A percentile compares a stretch with the other conserved stretches of the same genome.
Evolutionary conservation across 257 asterid species (phyloP).

Genomic region (Echites panduratus): DNA sequence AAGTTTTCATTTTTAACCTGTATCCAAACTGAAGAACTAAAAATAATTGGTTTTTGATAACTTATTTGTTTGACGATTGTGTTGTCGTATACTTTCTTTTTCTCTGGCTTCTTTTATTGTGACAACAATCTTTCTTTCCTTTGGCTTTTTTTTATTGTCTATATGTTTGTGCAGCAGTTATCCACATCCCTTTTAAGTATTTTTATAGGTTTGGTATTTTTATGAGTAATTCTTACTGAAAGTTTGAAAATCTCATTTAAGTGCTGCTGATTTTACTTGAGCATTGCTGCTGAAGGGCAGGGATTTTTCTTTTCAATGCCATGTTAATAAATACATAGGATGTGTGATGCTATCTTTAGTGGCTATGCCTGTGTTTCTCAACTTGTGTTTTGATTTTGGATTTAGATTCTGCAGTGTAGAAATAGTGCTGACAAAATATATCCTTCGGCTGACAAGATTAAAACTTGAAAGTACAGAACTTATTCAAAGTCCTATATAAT

Average conservation of each 20-base stretch:
- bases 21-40: background rate
- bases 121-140: background rate
- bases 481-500: too few relatives aligned
- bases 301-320: background rate
- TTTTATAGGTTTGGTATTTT: background rate
- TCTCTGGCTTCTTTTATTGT: background rate
- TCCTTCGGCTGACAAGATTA: background rate
- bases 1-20: background rate
- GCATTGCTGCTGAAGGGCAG: background rate
- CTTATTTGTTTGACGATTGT: background rate
- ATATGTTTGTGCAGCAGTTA: background rate
- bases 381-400: conserved; percentile 1
- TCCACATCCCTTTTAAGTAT: background rate
- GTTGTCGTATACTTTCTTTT: background rate
- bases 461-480: too few relatives aligned
- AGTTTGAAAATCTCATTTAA: background rate
- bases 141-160: too few relatives aligned
- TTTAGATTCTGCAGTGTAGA: background rate
- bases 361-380: background rate
- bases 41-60: background rate
- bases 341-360: too few relatives aligned
- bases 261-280: background rate
- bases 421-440: background rate
- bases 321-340: background rate
- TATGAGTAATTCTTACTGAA: background rate